phyloP scores from a whole-genome alignment of 345 rosid species.

The Brassica juncea region DNA sequence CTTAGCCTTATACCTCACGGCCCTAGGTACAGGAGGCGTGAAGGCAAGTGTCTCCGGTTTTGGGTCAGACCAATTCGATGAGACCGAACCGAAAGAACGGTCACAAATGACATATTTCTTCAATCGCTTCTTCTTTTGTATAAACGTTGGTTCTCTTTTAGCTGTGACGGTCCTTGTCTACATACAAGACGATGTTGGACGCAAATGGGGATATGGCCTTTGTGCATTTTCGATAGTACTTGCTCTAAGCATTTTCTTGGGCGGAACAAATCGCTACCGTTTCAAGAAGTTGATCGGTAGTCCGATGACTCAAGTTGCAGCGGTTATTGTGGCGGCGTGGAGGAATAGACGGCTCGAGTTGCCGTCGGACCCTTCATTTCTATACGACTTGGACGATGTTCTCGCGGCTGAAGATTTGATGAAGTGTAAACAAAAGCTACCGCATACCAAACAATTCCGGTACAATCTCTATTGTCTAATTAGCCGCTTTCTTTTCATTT shows the following conservation, averaged over 20 bases:
- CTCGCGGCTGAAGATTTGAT: slow-evolving; percentile 44
- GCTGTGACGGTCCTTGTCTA: slow-evolving; percentile 91
- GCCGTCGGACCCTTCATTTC: slow-evolving; percentile 60
- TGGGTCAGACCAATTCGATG: slow-evolving; percentile 94
- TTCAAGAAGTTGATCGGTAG: slow-evolving; percentile 86
- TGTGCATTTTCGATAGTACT: slow-evolving; percentile 72
- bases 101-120: slow-evolving; percentile 76
- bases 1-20: slow-evolving; percentile 77
- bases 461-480: slow-evolving; percentile 35
- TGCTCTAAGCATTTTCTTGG: slow-evolving; percentile 58
- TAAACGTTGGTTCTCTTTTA: slow-evolving; percentile 72
- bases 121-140: slow-evolving; percentile 93
- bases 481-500: neutral
- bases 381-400: slow-evolving; percentile 60
- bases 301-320: slow-evolving; percentile 83
- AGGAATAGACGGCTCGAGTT: slow-evolving; percentile 56
- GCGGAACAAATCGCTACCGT: slow-evolving; percentile 79
- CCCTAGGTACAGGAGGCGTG: slow-evolving; percentile 91
- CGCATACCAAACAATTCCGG: slow-evolving; percentile 77
- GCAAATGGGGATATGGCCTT: slow-evolving; percentile 88
- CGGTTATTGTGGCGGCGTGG: slow-evolving; percentile 69
- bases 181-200: slow-evolving; percentile 81
- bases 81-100: slow-evolving; percentile 59
- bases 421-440: slow-evolving; percentile 71
- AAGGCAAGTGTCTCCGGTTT: slow-evolving; percentile 97